phyloP scores from a whole-genome alignment of 1,139 yeast genomes.

The Candida tetrigidarum region DNA sequence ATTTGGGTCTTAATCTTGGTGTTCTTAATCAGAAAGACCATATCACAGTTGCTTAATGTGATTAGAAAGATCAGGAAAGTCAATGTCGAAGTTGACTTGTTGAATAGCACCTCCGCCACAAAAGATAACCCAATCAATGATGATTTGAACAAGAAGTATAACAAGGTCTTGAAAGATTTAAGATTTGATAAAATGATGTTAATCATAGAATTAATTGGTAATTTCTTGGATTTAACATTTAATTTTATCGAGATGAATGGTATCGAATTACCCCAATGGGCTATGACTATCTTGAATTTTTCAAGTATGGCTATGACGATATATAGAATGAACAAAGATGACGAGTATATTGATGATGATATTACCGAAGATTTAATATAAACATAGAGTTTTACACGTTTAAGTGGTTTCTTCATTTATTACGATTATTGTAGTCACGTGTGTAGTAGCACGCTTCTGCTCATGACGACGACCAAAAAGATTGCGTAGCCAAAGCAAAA shows the following conservation, averaged over 20 bases:
- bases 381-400: neutral
- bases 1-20: conserved; percentile 49
- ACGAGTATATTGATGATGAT: conserved; percentile 52
- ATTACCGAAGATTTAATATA: conserved; percentile 48
- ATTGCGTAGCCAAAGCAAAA: no score
- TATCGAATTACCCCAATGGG: conserved; percentile 46
- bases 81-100: conserved; percentile 38
- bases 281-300: conserved; percentile 46
- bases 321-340: conserved; percentile 56
- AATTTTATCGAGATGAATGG: conserved; percentile 46
- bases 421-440: conserved; percentile 6
- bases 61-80: conserved; percentile 44
- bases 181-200: conserved; percentile 51
- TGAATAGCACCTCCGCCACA: conserved; percentile 25
- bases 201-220: conserved; percentile 46
- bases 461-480: neutral
- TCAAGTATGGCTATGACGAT: conserved; percentile 54
- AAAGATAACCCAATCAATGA: conserved; percentile 27
- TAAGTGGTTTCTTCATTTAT: no score
- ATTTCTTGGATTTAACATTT: conserved; percentile 45
- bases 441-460: no score
- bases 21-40: conserved; percentile 47
- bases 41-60: conserved; percentile 48
- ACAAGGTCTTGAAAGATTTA: conserved; percentile 47
- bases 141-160: conserved; percentile 38